These are phyloP conservation scores for Malus domestica DNA, from an alignment of 306 rosid genomes.

Conservation along the genomic window ASM211411v1 NC_041796.1:30199001-30199500, in stretches of 20 bases:
- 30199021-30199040: not conserved
- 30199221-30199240: not conserved
- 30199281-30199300: not conserved
- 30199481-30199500: no score
- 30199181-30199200: not conserved
- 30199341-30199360: no score
- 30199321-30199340: no score
- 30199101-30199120: not conserved
- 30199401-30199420: no score
- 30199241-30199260: not conserved
- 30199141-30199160: not conserved
- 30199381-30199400: no score
- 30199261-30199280: not conserved
- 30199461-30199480: no score
- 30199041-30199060: not conserved
- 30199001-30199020: not conserved
- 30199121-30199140: not conserved
- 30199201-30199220: conserved; percentile 1
- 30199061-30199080: not conserved
- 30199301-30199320: no score
- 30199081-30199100: no score
- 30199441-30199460: no score
- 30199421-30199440: no score
- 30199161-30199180: not conserved
- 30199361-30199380: no score